Conservation (phyloP, 176 grass and related monocot species). For the Musa troglodytarum region DNA sequence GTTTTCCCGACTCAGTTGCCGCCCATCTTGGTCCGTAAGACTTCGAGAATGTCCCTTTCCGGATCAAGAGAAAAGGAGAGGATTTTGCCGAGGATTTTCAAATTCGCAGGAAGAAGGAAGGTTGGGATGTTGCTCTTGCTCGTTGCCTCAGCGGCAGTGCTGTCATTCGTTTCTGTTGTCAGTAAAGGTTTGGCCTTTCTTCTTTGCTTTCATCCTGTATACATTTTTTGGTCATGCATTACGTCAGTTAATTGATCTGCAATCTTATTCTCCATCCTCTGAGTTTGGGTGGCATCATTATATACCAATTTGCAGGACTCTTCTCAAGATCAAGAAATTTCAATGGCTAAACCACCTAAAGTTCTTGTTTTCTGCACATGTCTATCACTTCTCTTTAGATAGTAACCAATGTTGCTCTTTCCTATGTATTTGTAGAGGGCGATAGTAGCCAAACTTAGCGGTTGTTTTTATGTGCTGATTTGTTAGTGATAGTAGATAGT, state of each 20-base stretch:
- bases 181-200: conserved; percentile 46
- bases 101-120: conserved; percentile 51
- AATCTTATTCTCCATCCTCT: not conserved
- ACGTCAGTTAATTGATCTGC: not conserved
- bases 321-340: too few species aligned
- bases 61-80: conserved; percentile 35
- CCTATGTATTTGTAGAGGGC: not conserved
- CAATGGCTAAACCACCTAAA: not conserved
- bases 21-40: conserved; percentile 41
- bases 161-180: conserved; percentile 53
- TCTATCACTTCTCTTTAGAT: not conserved
- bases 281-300: not conserved
- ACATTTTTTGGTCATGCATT: not conserved
- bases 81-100: conserved; percentile 61
- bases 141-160: conserved; percentile 39
- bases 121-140: conserved; percentile 78
- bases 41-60: conserved; percentile 37
- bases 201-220: not conserved
- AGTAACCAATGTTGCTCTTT: too few species aligned
- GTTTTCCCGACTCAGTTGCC: conserved; percentile 26
- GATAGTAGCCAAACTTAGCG: not conserved
- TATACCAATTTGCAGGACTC: not conserved
- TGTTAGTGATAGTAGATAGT: not conserved
- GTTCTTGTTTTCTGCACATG: not conserved
- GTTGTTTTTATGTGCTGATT: not conserved